These are phyloP conservation scores for Thalassia testudinum DNA, from an alignment of 116 monocot genomes.

Conservation along the genomic window DNA sequence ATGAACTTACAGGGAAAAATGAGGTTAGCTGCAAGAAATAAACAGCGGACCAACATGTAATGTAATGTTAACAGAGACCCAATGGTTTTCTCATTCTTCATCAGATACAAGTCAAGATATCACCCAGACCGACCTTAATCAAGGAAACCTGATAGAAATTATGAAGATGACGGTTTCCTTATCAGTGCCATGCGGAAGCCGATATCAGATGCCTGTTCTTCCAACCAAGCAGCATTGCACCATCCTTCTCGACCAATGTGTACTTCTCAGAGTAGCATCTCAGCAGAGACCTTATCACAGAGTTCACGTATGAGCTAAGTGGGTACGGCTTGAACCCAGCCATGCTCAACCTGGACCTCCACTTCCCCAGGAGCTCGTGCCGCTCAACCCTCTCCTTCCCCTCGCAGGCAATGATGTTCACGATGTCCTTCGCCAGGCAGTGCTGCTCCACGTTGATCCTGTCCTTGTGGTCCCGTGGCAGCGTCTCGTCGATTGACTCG, in stretches of 20 bases:
- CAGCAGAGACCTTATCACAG: conserved; percentile 57
- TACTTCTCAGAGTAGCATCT: conserved; percentile 55
- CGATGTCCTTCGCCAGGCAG: conserved; percentile 84
- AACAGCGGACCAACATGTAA: too few relatives aligned
- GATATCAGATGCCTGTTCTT: conserved; percentile 67
- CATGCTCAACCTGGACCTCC: conserved; percentile 74
- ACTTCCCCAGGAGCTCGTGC: conserved; percentile 85
- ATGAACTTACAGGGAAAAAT: too few relatives aligned
- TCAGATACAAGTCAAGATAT: too few relatives aligned
- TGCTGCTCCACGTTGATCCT: conserved; percentile 79
- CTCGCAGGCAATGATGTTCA: conserved; percentile 82
- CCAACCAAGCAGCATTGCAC: conserved; percentile 75
- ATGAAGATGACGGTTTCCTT: too few relatives aligned
- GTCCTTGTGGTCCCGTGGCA: conserved; percentile 36
- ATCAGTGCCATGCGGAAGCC: conserved; percentile 83
- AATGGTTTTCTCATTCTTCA: too few relatives aligned
- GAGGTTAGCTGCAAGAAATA: too few relatives aligned
- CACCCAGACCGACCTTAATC: too few relatives aligned
- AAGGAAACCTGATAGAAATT: too few relatives aligned
- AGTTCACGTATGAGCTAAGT: conserved; percentile 63
- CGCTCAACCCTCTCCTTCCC: conserved; percentile 76
- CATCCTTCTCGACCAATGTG: conserved; percentile 62
- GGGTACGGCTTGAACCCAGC: conserved; percentile 74
- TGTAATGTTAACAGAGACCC: too few relatives aligned
- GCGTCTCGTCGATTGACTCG: conserved; percentile 58